Percentiles rank a stretch among this genome's conserved stretches.
Conservation (phyloP, 306 rosid species). For the Acacia melanoxylon region DNA sequence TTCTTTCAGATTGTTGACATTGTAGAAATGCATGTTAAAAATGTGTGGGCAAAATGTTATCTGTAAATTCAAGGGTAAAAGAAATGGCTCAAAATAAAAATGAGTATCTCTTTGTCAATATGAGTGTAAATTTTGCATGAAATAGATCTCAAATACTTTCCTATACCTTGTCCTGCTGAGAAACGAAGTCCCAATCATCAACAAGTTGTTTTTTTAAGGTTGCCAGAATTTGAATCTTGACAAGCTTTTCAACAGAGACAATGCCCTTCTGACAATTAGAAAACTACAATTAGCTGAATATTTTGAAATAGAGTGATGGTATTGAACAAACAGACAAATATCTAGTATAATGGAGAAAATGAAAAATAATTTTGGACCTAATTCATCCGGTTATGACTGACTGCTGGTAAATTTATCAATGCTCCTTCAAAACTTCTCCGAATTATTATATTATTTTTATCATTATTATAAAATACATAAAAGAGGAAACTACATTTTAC, state of each 20-base stretch:
- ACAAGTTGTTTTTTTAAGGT: conserved; percentile 90
- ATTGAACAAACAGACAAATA: neutral
- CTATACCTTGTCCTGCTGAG: conserved; percentile 86
- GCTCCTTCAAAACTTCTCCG: neutral
- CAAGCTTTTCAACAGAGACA: conserved; percentile 63
- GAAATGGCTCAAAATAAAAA: neutral
- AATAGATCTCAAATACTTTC: neutral
- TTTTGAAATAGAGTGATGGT: neutral
- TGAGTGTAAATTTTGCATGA: conserved; percentile 12
- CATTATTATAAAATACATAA: neutral
- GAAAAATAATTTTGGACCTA: neutral
- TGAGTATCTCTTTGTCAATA: neutral
- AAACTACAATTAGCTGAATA: conserved; percentile 38
- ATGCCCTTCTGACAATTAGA: conserved; percentile 66
- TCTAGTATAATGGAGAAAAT: neutral
- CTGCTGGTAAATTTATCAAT: neutral
- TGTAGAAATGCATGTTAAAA: neutral
- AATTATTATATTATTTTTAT: neutral
- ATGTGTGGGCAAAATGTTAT: neutral
- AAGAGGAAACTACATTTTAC: neutral
- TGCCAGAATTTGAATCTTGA: conserved; percentile 94
- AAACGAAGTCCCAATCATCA: conserved; percentile 88
- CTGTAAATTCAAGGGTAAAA: conserved; percentile 18
- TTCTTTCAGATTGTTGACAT: conserved; percentile 18
- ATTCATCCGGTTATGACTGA: neutral